These are phyloP conservation scores for Aspergillus nomiae DNA, from an alignment of 2,329 filamentous ascomycete species.

Conservation along the genomic window DNA sequence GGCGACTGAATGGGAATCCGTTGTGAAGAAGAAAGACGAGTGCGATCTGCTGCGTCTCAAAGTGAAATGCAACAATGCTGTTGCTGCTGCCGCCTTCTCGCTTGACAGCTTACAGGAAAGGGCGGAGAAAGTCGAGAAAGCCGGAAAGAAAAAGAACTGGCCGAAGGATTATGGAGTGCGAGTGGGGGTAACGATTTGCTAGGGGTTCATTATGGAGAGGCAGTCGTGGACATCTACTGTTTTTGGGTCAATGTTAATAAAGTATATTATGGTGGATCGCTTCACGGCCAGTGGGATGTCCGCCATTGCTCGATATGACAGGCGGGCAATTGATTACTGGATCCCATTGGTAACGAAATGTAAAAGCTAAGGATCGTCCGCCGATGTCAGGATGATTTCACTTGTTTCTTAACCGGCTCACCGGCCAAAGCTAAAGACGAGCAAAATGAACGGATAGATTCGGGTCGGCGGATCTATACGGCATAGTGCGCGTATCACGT, in stretches of 20 bases:
- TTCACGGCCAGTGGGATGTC: neutral
- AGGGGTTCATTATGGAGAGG: neutral
- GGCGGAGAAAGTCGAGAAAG: conserved; percentile 50
- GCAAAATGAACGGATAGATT: conserved; percentile 5
- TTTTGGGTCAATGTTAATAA: neutral
- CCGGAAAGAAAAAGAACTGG: conserved; percentile 64
- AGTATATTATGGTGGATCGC: neutral
- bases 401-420: conserved; percentile 8
- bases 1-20: conserved; percentile 45
- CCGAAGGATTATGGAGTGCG: conserved; percentile 46
- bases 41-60: conserved; percentile 47
- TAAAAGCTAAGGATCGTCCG: neutral
- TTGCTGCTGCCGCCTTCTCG: conserved; percentile 35
- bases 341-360: neutral
- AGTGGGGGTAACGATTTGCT: conserved; percentile 33
- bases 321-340: neutral
- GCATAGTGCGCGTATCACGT: conserved; percentile 2
- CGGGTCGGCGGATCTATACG: conserved; percentile 4
- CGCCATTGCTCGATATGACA: neutral
- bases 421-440: conserved; percentile 7
- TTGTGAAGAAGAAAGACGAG: conserved; percentile 42
- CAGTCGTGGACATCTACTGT: neutral
- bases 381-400: conserved; percentile 11
- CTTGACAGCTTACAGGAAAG: conserved; percentile 42
- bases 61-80: conserved; percentile 45